Conservation (phyloP, 306 rosid species). For the Datisca glomerata region DNA sequence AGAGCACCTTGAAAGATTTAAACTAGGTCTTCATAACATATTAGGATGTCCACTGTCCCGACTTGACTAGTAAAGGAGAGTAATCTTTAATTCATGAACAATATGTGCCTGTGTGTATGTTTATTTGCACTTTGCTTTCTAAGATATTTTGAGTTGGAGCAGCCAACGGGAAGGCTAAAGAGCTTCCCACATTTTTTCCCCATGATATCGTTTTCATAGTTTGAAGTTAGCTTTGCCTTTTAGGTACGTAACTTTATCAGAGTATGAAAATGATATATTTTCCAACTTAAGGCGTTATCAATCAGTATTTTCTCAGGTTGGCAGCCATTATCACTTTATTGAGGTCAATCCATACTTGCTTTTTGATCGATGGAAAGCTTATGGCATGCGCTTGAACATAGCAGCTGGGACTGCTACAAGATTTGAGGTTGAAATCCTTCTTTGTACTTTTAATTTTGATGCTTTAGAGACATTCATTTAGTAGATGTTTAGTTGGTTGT, state of each 20-base stretch:
- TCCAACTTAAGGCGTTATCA: too few relatives aligned
- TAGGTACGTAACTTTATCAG: too few relatives aligned
- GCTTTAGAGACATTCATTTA: slow-evolving; percentile 1
- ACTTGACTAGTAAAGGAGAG: too few relatives aligned
- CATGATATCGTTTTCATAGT: neutral
- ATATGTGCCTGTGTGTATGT: too few relatives aligned
- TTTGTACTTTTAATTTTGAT: slow-evolving; percentile 7
- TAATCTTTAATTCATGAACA: too few relatives aligned
- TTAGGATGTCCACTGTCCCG: too few relatives aligned
- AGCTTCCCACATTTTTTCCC: neutral
- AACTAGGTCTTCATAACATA: too few relatives aligned
- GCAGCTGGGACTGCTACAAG: slow-evolving; percentile 80
- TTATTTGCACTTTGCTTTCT: too few relatives aligned
- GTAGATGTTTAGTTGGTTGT: neutral
- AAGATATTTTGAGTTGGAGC: neutral
- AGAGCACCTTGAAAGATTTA: too few relatives aligned
- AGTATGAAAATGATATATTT: too few relatives aligned
- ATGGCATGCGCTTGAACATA: slow-evolving; percentile 84
- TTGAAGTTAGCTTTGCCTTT: too few relatives aligned
- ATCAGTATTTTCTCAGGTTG: slow-evolving; percentile 44
- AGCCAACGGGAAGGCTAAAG: neutral
- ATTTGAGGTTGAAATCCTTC: slow-evolving; percentile 53
- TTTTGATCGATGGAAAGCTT: slow-evolving; percentile 71
- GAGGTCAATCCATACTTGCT: slow-evolving; percentile 70
- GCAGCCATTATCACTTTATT: slow-evolving; percentile 92